Evolutionary conservation across 2,329 filamentous ascomycete genomes (phyloP).

Genomic region (Dactylellina drechsleri): DNA sequence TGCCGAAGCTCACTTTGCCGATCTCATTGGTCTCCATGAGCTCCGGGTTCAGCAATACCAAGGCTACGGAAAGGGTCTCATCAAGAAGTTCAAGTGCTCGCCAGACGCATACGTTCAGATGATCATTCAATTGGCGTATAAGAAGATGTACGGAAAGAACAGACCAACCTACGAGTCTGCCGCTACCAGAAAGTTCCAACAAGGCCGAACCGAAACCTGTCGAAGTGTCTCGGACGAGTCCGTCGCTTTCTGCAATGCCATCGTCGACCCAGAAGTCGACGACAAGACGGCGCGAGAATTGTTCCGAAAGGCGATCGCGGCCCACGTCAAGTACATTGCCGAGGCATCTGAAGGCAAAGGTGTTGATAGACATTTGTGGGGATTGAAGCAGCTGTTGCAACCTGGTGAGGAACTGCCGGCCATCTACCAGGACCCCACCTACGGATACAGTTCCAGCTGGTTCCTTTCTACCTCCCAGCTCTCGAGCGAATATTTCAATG

Average conservation of each 20-base stretch:
- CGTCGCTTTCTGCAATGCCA: slow-evolving; percentile 87
- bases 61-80: slow-evolving; percentile 95
- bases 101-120: slow-evolving; percentile 98
- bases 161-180: slow-evolving; percentile 97
- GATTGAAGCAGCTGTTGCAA: slow-evolving; percentile 87
- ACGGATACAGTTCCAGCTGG: slow-evolving; percentile 84
- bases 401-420: slow-evolving; percentile 82
- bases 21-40: slow-evolving; percentile 86
- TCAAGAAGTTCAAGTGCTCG: slow-evolving; percentile 99
- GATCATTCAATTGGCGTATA: slow-evolving; percentile 97
- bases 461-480: slow-evolving; percentile 89
- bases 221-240: slow-evolving; percentile 90
- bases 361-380: slow-evolving; percentile 96
- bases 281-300: slow-evolving; percentile 75
- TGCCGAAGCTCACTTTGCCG: slow-evolving; percentile 80
- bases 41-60: slow-evolving; percentile 95
- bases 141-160: slow-evolving; percentile 99
- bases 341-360: slow-evolving; percentile 91
- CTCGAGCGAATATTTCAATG: slow-evolving; percentile 97
- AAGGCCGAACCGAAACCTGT: slow-evolving; percentile 95
- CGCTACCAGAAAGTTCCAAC: slow-evolving; percentile 92
- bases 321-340: slow-evolving; percentile 88
- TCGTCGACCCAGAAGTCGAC: slow-evolving; percentile 74
- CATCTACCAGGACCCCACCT: slow-evolving; percentile 88
- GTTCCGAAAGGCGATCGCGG: slow-evolving; percentile 82